Percentiles rank a stretch among this genome's conserved stretches.
Evolutionary conservation across 306 rosid species (phyloP).

Genomic region (Trifolium pratense): DNA sequence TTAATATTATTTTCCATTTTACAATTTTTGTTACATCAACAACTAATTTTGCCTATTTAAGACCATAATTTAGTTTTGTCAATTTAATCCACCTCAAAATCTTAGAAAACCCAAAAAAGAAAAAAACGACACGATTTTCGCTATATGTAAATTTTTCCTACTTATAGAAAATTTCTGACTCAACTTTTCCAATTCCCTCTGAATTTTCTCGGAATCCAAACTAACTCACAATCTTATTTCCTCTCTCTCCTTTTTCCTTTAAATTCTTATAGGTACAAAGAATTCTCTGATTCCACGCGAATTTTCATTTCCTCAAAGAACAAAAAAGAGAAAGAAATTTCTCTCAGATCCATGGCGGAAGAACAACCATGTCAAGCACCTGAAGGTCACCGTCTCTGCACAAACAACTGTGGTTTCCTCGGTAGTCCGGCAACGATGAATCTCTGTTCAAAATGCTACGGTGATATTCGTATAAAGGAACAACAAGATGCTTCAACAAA

Average conservation of each 20-base stretch:
- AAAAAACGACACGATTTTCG: constrained; percentile 22
- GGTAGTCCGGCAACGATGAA: constrained; percentile 89
- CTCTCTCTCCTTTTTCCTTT: not conserved
- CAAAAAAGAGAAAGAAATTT: too few species aligned
- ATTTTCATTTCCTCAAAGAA: not conserved
- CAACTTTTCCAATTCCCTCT: not conserved
- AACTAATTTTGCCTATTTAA: constrained; percentile 23
- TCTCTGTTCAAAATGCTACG: constrained; percentile 89
- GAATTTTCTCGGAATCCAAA: constrained; percentile 36
- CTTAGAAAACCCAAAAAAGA: not conserved
- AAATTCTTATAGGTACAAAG: not conserved
- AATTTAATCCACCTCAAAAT: constrained; percentile 20
- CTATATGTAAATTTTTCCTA: constrained; percentile 24
- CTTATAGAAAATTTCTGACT: constrained; percentile 27
- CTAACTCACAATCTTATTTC: not conserved
- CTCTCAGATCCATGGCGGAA: constrained; percentile 67
- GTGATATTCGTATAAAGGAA: constrained; percentile 61
- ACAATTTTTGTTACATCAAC: not conserved
- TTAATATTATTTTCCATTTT: too few species aligned
- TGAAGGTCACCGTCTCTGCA: constrained; percentile 83
- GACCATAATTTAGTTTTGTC: constrained; percentile 26
- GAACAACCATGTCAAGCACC: constrained; percentile 90
- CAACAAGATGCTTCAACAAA: constrained; percentile 72
- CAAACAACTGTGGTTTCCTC: constrained; percentile 91
- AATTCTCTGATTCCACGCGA: not conserved